Evolutionary conservation across 192 early-diverging fungal genomes (phyloP), one percentile per base, ranked within the genome.

Genomic region (Entomortierella lignicola): DNA sequence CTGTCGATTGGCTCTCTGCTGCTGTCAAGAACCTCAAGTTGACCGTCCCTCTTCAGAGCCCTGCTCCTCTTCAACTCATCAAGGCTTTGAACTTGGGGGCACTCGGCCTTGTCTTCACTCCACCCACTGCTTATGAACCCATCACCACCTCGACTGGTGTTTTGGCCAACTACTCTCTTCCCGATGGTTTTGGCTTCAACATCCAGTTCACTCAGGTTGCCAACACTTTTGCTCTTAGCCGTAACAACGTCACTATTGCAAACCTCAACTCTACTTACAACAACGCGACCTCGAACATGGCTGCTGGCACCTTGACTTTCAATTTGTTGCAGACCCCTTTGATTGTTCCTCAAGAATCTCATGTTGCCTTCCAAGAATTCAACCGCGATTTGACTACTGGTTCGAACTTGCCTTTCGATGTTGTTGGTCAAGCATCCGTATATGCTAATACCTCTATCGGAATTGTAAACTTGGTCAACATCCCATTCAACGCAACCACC

Each of bases 121-220:
- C 62, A 26, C 43, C 60, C 8, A 72, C 58, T 27, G 64, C 86
- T 23, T 89, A 86, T 44, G 10, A 62, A 12, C 88, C 88, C 21
- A 25, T 57, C 21, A 53, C 75, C 2, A 66, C 79, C 43, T 71
- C 85, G 26, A 66, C 80, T 37, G 56, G 63, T 50, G 77, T 85
- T 25, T 51, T 55, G 4, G 85, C 85, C 21, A 66, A 66, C n/a
- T 84, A 77, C 71, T 21, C 60, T 6, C 73, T 88, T 37, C 88
- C 88, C 3, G 87, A 87, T 34, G 84, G 83, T 55, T 90, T 89
- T 43, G 39, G 66, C 41, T 60, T 89, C 27, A 83, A 79, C 25
- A 81, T 88, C 54, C 41, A 60, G 31, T 63, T 60, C 61, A 50
- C 59, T 12, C 67, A 75, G 51, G 68, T 73, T 54, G 48, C 77